A percentile compares a stretch with the other conserved stretches of the same genome.
Conservation (phyloP, 164 flowering plant species). For the Kalanchoe fedtschenkoi region DNA sequence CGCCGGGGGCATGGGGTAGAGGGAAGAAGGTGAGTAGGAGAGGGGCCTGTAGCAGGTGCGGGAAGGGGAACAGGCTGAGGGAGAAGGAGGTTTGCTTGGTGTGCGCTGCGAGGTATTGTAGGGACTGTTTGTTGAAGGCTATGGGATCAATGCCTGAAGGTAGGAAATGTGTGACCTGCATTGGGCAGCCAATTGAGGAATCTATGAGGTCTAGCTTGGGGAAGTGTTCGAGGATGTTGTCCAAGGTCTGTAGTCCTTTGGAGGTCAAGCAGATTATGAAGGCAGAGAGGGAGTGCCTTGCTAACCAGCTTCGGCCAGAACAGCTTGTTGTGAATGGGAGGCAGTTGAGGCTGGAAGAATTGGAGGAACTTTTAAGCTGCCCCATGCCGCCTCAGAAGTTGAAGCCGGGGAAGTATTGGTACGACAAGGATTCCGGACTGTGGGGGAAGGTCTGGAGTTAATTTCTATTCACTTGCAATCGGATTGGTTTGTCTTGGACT, state of each 20-base stretch:
- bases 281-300: constrained; percentile 39
- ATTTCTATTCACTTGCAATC: background rate
- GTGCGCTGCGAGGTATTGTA: constrained; percentile 40
- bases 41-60: constrained; percentile 35
- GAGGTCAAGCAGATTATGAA: constrained; percentile 50
- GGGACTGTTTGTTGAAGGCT: constrained; percentile 43
- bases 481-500: background rate
- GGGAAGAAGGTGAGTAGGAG: constrained; percentile 14
- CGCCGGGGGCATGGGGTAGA: constrained; percentile 15
- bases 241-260: constrained; percentile 34
- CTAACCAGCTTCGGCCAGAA: constrained; percentile 46
- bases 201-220: constrained; percentile 31
- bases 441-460: constrained; percentile 41
- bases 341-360: constrained; percentile 30
- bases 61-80: constrained; percentile 29
- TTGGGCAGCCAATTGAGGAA: constrained; percentile 42
- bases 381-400: constrained; percentile 34
- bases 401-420: constrained; percentile 51
- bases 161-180: constrained; percentile 46
- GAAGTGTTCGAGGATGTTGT: constrained; percentile 35
- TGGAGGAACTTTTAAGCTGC: constrained; percentile 37
- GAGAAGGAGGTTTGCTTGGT: constrained; percentile 40
- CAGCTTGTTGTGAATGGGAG: constrained; percentile 42
- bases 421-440: constrained; percentile 49
- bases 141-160: constrained; percentile 73